Conservation (phyloP, 208 protist species). For the Acanthamoeba triangularis region DNA sequence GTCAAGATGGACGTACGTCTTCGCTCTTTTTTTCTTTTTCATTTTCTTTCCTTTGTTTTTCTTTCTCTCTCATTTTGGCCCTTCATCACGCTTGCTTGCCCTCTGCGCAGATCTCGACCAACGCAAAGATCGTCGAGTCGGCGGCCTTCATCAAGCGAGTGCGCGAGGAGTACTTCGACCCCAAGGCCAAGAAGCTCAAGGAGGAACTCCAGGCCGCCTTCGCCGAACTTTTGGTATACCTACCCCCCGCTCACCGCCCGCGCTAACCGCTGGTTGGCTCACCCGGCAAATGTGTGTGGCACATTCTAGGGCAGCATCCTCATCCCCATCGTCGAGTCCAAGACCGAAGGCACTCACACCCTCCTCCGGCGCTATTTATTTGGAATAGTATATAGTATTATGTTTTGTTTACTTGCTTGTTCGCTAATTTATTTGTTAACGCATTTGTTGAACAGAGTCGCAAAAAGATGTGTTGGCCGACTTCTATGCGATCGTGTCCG, state of each 20-base stretch:
- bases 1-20: slow-evolving; percentile 53
- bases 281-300: not conserved
- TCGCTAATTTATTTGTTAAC: not conserved
- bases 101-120: slow-evolving; percentile 36
- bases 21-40: slow-evolving; percentile 29
- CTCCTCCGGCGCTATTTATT: not conserved
- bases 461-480: slow-evolving; percentile 34
- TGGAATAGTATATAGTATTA: too few species aligned
- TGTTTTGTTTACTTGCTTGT: not conserved
- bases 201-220: slow-evolving; percentile 65
- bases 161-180: slow-evolving; percentile 71
- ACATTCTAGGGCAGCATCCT: slow-evolving; percentile 63
- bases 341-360: not conserved
- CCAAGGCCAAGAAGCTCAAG: slow-evolving; percentile 73
- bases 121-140: slow-evolving; percentile 32
- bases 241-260: not conserved
- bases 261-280: not conserved
- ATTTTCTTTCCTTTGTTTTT: not conserved
- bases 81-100: not conserved
- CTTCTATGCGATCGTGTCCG: slow-evolving; percentile 23
- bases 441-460: not conserved
- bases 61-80: not conserved
- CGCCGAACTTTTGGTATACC: slow-evolving; percentile 43
- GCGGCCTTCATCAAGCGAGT: slow-evolving; percentile 45
- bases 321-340: slow-evolving; percentile 56